Evolutionary conservation across 768 basidiomycete species (phyloP).

Genomic region (Mycena vulgaris): DNA sequence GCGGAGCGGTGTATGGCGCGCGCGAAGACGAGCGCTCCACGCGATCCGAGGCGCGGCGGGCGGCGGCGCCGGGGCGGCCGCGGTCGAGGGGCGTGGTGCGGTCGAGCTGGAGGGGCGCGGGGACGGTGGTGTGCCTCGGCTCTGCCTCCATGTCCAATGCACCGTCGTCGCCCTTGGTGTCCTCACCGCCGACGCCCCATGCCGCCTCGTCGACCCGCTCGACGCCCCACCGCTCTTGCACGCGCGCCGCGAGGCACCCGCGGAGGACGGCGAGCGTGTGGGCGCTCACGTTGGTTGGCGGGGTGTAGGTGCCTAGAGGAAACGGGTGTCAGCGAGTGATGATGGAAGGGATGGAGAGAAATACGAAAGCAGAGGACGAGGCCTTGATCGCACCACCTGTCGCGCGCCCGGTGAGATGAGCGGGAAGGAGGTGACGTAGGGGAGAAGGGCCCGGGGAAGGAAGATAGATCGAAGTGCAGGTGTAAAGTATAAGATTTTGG

Average conservation of each 20-base stretch:
- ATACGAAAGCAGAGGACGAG: no score
- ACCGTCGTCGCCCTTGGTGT: slow-evolving; percentile 36
- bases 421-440: background rate
- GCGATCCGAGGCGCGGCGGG: slow-evolving; percentile 15
- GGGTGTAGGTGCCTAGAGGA: slow-evolving; percentile 72
- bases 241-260: slow-evolving; percentile 84
- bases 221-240: slow-evolving; percentile 82
- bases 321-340: background rate
- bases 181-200: slow-evolving; percentile 82
- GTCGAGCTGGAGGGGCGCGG: background rate
- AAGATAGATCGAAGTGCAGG: background rate
- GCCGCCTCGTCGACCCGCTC: slow-evolving; percentile 84
- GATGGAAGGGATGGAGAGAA: background rate
- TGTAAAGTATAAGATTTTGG: background rate
- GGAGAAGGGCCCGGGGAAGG: background rate
- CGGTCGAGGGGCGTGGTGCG: slow-evolving; percentile 15
- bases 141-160: background rate
- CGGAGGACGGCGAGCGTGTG: slow-evolving; percentile 70
- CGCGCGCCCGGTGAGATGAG: no score
- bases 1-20: slow-evolving; percentile 27
- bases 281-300: slow-evolving; percentile 68
- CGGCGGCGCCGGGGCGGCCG: slow-evolving; percentile 27
- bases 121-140: background rate
- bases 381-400: no score
- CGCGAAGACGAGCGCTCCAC: slow-evolving; percentile 32